Evolutionary conservation across 2,329 filamentous ascomycete species (phyloP).

Genomic region (Fusarium brevicatenulatum): DNA sequence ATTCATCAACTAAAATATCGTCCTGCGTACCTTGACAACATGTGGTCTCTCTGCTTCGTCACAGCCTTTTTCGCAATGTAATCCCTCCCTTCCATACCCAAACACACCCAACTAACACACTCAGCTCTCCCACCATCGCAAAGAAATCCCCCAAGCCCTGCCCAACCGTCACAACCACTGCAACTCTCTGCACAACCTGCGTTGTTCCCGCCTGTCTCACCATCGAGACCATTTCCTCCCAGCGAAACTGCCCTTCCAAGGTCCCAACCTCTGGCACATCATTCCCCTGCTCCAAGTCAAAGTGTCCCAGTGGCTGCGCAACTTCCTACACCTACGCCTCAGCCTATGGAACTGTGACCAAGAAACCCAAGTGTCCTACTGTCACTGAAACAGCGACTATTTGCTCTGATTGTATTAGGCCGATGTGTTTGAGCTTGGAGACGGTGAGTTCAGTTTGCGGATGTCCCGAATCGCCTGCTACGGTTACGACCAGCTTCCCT

Average conservation of each 20-base stretch:
- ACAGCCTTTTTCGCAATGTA: constrained; percentile 17
- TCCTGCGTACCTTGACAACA: neutral
- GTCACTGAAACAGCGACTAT: constrained; percentile 45
- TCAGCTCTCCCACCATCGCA: constrained; percentile 14
- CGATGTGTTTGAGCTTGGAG: constrained; percentile 44
- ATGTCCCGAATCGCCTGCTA: constrained; percentile 47
- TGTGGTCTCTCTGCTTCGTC: constrained; percentile 19
- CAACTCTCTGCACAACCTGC: constrained; percentile 49
- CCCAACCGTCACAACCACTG: constrained; percentile 49
- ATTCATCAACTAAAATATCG: neutral
- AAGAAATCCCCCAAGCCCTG: constrained; percentile 34
- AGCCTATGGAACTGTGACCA: constrained; percentile 20
- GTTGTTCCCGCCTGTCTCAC: constrained; percentile 45
- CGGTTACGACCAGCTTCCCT: constrained; percentile 42
- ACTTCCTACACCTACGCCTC: constrained; percentile 41
- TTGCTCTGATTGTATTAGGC: constrained; percentile 50
- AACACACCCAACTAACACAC: constrained; percentile 1
- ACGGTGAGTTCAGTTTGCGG: constrained; percentile 49
- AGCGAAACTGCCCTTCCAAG: constrained; percentile 43
- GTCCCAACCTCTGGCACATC: constrained; percentile 43
- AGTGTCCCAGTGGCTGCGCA: constrained; percentile 40
- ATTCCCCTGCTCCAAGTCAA: constrained; percentile 37
- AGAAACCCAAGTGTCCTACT: constrained; percentile 46
- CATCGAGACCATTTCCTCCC: constrained; percentile 47
- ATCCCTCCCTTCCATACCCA: neutral